Conservation (phyloP, 129 eudicot species). For the Pittosporum tobira region DNA sequence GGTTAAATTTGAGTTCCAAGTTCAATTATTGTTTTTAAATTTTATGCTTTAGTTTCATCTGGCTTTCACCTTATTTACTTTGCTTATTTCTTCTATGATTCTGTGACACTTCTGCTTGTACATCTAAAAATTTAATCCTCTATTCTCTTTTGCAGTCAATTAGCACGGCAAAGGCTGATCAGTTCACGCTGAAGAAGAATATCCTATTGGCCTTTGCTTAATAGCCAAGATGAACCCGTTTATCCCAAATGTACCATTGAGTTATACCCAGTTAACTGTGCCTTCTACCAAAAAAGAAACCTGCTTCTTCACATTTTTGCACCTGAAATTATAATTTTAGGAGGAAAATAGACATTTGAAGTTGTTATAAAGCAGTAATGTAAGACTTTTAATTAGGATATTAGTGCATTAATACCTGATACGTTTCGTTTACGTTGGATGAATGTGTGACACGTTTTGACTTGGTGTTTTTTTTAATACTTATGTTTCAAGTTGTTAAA, state of each 20-base stretch:
- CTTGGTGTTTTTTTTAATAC: too few relatives aligned
- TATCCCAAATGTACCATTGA: slow-evolving; percentile 6
- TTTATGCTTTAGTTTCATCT: neutral
- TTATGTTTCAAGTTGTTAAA: too few relatives aligned
- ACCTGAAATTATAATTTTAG: slow-evolving; percentile 18
- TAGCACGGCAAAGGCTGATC: slow-evolving; percentile 73
- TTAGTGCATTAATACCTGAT: neutral
- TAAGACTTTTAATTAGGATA: slow-evolving; percentile 5
- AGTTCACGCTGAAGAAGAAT: slow-evolving; percentile 93
- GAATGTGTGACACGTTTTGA: too few relatives aligned
- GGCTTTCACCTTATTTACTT: too few relatives aligned
- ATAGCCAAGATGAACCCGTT: slow-evolving; percentile 16
- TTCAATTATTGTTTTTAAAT: neutral
- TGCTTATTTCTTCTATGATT: neutral
- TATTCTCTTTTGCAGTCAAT: slow-evolving; percentile 59
- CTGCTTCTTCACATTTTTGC: slow-evolving; percentile 14
- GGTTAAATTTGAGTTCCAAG: neutral
- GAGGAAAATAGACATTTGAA: neutral
- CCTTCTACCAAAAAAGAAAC: too few relatives aligned
- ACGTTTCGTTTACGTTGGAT: neutral
- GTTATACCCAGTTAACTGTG: slow-evolving; percentile 15
- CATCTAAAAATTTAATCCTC: neutral
- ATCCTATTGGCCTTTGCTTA: slow-evolving; percentile 60
- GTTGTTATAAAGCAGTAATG: slow-evolving; percentile 3
- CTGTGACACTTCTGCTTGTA: neutral